Percentiles rank a stretch among this genome's conserved stretches.
Evolutionary conservation across 495 filamentous ascomycete species (phyloP).

Genomic region (Penicillium waksmanii): DNA sequence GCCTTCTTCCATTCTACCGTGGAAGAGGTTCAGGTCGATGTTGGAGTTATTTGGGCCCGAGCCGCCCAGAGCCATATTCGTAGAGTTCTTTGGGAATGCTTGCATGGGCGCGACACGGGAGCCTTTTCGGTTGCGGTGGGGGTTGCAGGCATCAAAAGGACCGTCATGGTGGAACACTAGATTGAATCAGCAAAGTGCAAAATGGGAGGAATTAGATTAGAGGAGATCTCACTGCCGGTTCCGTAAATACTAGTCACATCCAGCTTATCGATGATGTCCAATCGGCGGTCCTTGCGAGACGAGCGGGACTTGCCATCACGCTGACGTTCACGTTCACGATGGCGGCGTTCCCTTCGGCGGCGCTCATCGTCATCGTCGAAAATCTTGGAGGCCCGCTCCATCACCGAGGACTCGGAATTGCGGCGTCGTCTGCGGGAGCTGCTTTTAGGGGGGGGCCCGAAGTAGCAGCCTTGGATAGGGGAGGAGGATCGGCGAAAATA

Average conservation of each 20-base stretch:
- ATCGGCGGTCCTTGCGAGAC: slow-evolving; percentile 56
- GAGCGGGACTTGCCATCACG: slow-evolving; percentile 58
- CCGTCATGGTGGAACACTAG: slow-evolving; percentile 98
- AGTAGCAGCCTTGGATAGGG: slow-evolving; percentile 37
- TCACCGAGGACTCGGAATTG: slow-evolving; percentile 92
- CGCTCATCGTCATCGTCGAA: slow-evolving; percentile 75
- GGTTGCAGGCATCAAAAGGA: slow-evolving; percentile 97
- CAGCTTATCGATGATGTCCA: slow-evolving; percentile 96
- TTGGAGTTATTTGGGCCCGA: slow-evolving; percentile 81
- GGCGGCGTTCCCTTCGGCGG: slow-evolving; percentile 70
- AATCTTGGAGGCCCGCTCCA: slow-evolving; percentile 63
- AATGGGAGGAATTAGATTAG: neutral
- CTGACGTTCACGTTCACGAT: slow-evolving; percentile 69
- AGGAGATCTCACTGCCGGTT: slow-evolving; percentile 73
- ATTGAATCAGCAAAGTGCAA: slow-evolving; percentile 12
- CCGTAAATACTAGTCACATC: slow-evolving; percentile 98
- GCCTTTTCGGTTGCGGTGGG: slow-evolving; percentile 87
- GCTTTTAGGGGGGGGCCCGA: slow-evolving; percentile 24
- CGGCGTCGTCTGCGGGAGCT: slow-evolving; percentile 66
- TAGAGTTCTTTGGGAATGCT: slow-evolving; percentile 88
- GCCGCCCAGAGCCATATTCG: slow-evolving; percentile 90
- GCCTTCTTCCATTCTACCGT: slow-evolving; percentile 82
- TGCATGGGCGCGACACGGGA: slow-evolving; percentile 89
- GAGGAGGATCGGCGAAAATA: slow-evolving; percentile 62
- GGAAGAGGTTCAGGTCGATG: slow-evolving; percentile 80